These are phyloP conservation scores for Astrothelium subdiscretum DNA, from an alignment of 495 filamentous ascomycete genomes.

Conservation along the genomic window DNA sequence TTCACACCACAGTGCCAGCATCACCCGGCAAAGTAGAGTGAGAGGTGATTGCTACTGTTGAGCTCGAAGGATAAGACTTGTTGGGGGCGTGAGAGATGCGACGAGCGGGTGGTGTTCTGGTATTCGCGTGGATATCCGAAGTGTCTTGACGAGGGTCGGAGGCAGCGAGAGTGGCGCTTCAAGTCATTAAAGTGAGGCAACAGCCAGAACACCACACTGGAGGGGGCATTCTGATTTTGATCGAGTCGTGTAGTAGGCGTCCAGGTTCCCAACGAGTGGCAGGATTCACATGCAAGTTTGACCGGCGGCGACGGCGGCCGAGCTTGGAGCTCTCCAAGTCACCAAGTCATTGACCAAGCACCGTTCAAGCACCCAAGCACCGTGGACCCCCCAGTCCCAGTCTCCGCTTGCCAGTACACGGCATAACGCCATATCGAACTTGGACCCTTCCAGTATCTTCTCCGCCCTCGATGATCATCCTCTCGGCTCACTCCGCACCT, in stretches of 20 bases:
- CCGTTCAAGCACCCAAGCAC: too few relatives aligned
- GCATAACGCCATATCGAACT: neutral
- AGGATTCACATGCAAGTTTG: slow-evolving; percentile 1
- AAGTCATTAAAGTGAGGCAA: neutral
- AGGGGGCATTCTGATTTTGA: slow-evolving; percentile 1
- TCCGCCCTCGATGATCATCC: neutral
- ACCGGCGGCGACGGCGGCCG: slow-evolving; percentile 1
- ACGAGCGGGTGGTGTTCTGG: neutral
- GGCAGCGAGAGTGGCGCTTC: neutral
- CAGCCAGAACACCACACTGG: neutral
- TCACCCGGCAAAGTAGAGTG: neutral
- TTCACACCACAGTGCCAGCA: neutral
- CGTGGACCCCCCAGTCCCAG: neutral
- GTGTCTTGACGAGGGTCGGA: neutral
- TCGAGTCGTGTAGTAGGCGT: neutral
- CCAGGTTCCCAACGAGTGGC: neutral
- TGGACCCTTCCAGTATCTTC: neutral
- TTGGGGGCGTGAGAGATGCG: neutral
- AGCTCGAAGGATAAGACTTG: neutral
- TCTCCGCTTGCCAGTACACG: neutral
- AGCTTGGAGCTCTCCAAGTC: too few relatives aligned
- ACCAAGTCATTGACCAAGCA: too few relatives aligned
- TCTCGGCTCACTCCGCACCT: slow-evolving; percentile 1
- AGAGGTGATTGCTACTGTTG: neutral
- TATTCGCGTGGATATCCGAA: neutral